phyloP scores from a whole-genome alignment of 2,329 filamentous ascomycete species.

The Neofusicoccum parvum region DNA sequence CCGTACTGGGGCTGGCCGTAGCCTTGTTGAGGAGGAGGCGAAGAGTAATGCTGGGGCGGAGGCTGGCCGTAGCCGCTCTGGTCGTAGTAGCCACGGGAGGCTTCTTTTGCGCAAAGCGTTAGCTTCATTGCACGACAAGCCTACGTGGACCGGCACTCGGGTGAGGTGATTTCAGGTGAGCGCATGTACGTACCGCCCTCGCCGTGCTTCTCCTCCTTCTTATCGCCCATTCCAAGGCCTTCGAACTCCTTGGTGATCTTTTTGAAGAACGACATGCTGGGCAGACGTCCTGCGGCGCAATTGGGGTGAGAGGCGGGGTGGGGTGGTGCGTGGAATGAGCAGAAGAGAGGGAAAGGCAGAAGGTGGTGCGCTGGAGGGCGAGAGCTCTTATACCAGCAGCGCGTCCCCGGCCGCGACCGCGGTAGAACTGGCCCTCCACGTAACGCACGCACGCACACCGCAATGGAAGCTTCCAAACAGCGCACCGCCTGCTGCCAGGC shows the following conservation, averaged over 20 bases:
- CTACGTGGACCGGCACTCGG: background rate
- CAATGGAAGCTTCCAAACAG: slow-evolving; percentile 6
- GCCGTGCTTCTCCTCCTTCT: slow-evolving; percentile 36
- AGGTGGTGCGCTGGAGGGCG: background rate
- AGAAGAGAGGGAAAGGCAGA: slow-evolving; percentile 8
- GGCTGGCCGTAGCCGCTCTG: slow-evolving; percentile 23
- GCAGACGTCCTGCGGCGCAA: background rate
- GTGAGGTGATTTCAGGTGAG: background rate
- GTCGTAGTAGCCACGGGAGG: slow-evolving; percentile 23
- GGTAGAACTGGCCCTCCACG: background rate
- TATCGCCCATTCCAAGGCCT: slow-evolving; percentile 36
- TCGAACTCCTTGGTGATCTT: slow-evolving; percentile 50
- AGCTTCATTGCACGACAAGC: background rate
- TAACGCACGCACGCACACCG: slow-evolving; percentile 16
- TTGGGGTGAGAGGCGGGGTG: background rate
- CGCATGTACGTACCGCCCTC: slow-evolving; percentile 23
- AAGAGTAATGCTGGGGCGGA: slow-evolving; percentile 24
- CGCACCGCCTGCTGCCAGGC: background rate
- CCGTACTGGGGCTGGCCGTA: slow-evolving; percentile 31
- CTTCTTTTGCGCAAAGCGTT: background rate
- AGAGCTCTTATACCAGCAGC: slow-evolving; percentile 8
- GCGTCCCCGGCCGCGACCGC: background rate
- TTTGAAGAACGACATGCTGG: slow-evolving; percentile 49
- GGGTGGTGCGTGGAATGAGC: background rate
- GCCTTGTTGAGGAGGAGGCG: slow-evolving; percentile 20